These are phyloP conservation scores for Xerocomellus intermedius DNA, from an alignment of 768 basidiomycete species.

Conservation along the genomic window DNA sequence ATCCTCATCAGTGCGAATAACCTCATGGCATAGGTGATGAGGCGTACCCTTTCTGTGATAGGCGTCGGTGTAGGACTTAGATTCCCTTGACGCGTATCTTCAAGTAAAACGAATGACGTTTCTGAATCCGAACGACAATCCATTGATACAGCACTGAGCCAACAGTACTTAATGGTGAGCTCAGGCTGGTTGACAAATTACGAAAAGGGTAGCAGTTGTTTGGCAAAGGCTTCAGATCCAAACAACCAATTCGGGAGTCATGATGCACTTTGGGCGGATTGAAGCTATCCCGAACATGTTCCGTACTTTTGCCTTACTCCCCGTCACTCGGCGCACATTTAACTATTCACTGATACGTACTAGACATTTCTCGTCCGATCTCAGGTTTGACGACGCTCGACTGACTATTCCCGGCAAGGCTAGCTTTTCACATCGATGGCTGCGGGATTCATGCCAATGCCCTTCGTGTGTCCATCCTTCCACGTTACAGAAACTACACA, in stretches of 20 bases:
- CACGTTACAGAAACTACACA: slow-evolving; percentile 73
- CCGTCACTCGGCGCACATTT: background rate
- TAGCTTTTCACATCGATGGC: slow-evolving; percentile 67
- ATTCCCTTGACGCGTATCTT: slow-evolving; percentile 12
- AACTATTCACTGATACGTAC: background rate
- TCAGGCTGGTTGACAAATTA: background rate
- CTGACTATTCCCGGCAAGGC: slow-evolving; percentile 35
- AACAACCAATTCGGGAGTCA: no score
- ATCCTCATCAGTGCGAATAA: background rate
- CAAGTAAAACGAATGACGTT: slow-evolving; percentile 49
- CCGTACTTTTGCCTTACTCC: background rate
- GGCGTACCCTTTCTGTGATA: slow-evolving; percentile 1
- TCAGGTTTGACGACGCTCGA: slow-evolving; percentile 10
- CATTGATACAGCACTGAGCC: slow-evolving; percentile 15
- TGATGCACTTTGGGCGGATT: background rate
- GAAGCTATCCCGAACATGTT: slow-evolving; percentile 2
- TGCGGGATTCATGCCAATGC: slow-evolving; percentile 84
- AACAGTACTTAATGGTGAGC: no score
- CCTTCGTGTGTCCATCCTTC: slow-evolving; percentile 71
- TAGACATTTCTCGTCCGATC: slow-evolving; percentile 7
- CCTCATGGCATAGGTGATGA: background rate
- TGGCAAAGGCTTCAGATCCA: slow-evolving; percentile 32
- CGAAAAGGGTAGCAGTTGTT: slow-evolving; percentile 20
- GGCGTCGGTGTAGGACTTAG: background rate
- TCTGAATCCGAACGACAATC: slow-evolving; percentile 37